Percentiles rank a stretch among this genome's conserved stretches.
These are phyloP conservation scores for Rutstroemia sp. DNA, from an alignment of 2,329 filamentous ascomycete species.

Conservation along the genomic window DNA sequence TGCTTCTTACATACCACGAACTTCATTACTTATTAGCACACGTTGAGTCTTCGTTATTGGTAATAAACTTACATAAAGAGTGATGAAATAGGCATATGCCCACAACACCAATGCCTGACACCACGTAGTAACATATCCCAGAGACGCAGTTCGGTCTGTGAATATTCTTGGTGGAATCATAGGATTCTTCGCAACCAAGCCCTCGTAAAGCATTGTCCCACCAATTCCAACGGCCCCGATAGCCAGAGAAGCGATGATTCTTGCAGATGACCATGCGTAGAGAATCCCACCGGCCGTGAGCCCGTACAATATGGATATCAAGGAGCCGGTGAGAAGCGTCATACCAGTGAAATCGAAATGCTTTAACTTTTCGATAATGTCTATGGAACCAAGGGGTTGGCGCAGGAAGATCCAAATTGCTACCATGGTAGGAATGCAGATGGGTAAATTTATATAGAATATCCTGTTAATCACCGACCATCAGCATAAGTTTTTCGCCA, in stretches of 20 bases:
- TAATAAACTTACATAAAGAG: constrained; percentile 6
- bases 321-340: not conserved
- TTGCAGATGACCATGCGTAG: constrained; percentile 53
- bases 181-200: constrained; percentile 9
- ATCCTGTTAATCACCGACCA: not conserved
- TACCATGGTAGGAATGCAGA: constrained; percentile 10
- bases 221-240: constrained; percentile 43
- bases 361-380: constrained; percentile 27
- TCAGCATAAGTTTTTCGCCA: not conserved
- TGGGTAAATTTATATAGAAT: constrained; percentile 14
- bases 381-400: not conserved
- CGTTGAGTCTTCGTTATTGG: too few species aligned
- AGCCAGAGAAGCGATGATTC: constrained; percentile 50
- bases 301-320: constrained; percentile 41
- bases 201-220: constrained; percentile 46
- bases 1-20: not conserved
- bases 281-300: constrained; percentile 57
- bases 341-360: constrained; percentile 56
- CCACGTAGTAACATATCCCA: constrained; percentile 27
- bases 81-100: constrained; percentile 16
- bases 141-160: constrained; percentile 35
- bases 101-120: constrained; percentile 12
- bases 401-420: constrained; percentile 11
- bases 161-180: constrained; percentile 35
- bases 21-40: not conserved